Conservation (phyloP, 2,329 filamentous ascomycete genomes). For the Periconia digitata region DNA sequence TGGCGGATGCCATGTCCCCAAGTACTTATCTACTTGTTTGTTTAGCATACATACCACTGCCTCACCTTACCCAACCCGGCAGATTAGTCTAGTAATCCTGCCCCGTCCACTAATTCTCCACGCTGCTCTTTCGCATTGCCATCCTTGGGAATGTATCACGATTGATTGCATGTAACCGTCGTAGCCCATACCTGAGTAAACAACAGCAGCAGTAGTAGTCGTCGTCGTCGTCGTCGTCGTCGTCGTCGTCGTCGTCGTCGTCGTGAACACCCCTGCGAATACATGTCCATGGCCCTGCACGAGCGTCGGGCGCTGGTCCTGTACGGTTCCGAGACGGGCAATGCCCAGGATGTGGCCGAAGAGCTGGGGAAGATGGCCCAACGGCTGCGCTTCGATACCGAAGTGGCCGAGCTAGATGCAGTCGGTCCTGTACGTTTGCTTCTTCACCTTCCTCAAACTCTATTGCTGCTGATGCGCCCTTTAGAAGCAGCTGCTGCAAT, state of each 20-base stretch:
- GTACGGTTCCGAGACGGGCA: conserved; percentile 95
- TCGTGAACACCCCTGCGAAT: too few relatives aligned
- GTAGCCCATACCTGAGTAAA: too few relatives aligned
- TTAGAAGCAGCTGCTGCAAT: conserved; percentile 48
- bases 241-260: too few relatives aligned
- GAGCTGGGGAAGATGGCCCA: conserved; percentile 76
- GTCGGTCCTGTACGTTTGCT: conserved; percentile 67
- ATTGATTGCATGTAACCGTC: too few relatives aligned
- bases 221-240: too few relatives aligned
- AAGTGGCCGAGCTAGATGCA: conserved; percentile 75
- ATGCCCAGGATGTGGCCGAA: conserved; percentile 86
- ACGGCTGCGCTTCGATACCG: conserved; percentile 75
- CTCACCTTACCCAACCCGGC: too few relatives aligned
- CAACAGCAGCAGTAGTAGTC: too few relatives aligned
- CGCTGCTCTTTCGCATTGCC: conserved; percentile 1
- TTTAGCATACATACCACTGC: neutral
- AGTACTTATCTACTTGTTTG: neutral
- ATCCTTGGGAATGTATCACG: too few relatives aligned
- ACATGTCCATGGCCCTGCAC: conserved; percentile 14
- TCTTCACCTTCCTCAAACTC: neutral
- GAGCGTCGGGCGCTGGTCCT: conserved; percentile 66
- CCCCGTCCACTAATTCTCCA: neutral
- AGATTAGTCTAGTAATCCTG: neutral
- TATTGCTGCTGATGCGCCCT: neutral
- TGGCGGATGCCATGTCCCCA: neutral